Evolutionary conservation across 139 green algal species (phyloP).

Genomic region (Picochlorum sp.): DNA sequence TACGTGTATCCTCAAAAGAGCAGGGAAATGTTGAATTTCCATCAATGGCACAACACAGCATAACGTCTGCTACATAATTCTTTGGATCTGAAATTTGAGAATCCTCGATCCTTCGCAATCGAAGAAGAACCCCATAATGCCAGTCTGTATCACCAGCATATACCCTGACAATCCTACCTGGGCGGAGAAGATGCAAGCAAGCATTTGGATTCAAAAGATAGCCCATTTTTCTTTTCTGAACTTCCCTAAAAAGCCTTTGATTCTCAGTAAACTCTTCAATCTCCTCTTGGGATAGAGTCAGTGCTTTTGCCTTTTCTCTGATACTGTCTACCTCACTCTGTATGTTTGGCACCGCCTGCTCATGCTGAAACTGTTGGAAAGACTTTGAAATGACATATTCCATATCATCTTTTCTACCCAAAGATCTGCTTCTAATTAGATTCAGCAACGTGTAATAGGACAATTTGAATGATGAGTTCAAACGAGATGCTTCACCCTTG

Average conservation of each 20-base stretch:
- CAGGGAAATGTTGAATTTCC: not conserved
- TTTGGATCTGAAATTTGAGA: slow-evolving; percentile 7
- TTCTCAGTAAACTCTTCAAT: slow-evolving; percentile 9
- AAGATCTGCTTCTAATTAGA: slow-evolving; percentile 56
- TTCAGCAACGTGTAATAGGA: slow-evolving; percentile 94
- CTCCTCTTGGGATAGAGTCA: slow-evolving; percentile 8
- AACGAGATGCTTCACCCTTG: slow-evolving; percentile 51
- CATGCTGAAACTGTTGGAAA: slow-evolving; percentile 93
- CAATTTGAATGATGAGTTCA: slow-evolving; percentile 71
- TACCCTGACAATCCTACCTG: slow-evolving; percentile 64
- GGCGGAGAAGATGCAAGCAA: slow-evolving; percentile 67
- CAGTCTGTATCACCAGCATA: slow-evolving; percentile 45
- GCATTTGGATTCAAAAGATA: slow-evolving; percentile 37
- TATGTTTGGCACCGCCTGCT: slow-evolving; percentile 40
- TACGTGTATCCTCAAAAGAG: slow-evolving; percentile 7
- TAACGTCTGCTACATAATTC: slow-evolving; percentile 53
- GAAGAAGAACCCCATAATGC: slow-evolving; percentile 77
- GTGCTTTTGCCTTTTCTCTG: slow-evolving; percentile 14
- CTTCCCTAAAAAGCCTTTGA: slow-evolving; percentile 7
- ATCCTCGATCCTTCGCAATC: slow-evolving; percentile 17
- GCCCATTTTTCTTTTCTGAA: slow-evolving; percentile 21
- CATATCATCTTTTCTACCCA: slow-evolving; percentile 66
- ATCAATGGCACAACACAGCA: slow-evolving; percentile 38
- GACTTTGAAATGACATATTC: slow-evolving; percentile 82
- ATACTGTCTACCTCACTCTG: slow-evolving; percentile 17